Base-by-base conservation (phyloP, 257 asterid species). In the Solanum okadae region DNA sequence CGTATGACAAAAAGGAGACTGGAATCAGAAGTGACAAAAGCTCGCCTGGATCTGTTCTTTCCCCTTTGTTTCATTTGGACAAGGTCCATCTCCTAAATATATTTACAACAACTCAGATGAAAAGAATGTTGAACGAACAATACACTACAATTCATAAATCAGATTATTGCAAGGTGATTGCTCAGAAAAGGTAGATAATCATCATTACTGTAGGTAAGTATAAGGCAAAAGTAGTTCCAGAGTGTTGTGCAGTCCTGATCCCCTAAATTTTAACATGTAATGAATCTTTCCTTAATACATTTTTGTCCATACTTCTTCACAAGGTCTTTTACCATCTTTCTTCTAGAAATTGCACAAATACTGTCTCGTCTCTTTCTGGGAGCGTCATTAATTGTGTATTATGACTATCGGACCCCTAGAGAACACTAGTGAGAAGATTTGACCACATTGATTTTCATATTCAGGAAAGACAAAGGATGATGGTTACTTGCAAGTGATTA, bases 61-160 rank as follows among this genome's bases (percentile, higher is more conserved):
- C 83, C 94, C 92, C 99, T 92, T 88, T 91, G 90, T 94, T 93
- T 96, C 99, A 96, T 94, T 84, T 90, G 98, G 89, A 96, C 72
- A 27, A 95, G 90, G 90, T 97, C 99, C 94, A 97, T 37, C 90
- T 96, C 99, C 99, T 96, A 88, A 6, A 90, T 22, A 31, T 27
- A 81, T n/a, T 40, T n/a, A 29, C 34, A 76, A 29, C 25, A 56
- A 34, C 44, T 78, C 16, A 77, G 56, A 37, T n/a, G 29, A 14
- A 65, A 67, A 68, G 70, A 70, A 31, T 73, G 33, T 49, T 29
- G 10, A 71, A 65, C n/a, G 23, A 38, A 86, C 68, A 67, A 25
- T 44, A 71, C 13, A 86, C 59, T 5, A 34, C 79, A 27, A 38
- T 11, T n/a, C 23, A 59, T 8, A 84, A 59, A 84, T 16, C 72